Evolutionary conservation across 139 green algal species (phyloP), one percentile per base, ranked within the genome.

Genomic region (Coccomyxa sp.): DNA sequence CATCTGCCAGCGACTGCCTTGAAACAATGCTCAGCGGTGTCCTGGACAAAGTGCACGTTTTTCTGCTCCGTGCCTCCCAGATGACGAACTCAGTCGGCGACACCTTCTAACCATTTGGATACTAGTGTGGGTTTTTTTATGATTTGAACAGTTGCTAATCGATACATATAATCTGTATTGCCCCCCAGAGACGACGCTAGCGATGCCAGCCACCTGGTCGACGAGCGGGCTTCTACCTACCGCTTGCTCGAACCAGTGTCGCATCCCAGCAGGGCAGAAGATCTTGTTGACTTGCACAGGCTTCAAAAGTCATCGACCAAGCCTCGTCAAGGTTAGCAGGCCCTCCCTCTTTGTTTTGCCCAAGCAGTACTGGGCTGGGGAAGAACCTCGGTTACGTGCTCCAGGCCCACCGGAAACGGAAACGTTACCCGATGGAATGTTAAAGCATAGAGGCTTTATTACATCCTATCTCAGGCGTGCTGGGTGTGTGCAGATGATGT

Each of bases 221-320:
- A 84, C 66, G 67, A 23, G 14, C 16, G 58, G 21, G 59, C 67
- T 51, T 81, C 58, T 21, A 88, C 77, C 11, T 85, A 63, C 27
- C 81, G 85, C n/a, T 58, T 88, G 51, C 38, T 77, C 18, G 85
- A 88, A 67, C 80, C 80, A 30, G 58, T 85, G 32, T 78, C 30
- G 13, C 31, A 83, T 66, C 51, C 77, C 21, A 79, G 58, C 58
- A 68, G 82, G 58, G 85, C 85, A 13, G 79, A 83, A 60, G 79
- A 88, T 66, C 45, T 85, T 79, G 63, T 80, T 17, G 71, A 88
- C 57, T 77, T 88, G 75, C 82, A 85, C 23, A 79, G 80, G 21
- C 80, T 88, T 79, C 85, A 88, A 58, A 88, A 86, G 63, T 77
- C 31, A 63, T 79, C 74, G 18, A 86, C 82, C 10, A 88, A 86